These are phyloP conservation scores for Fusarium neocosmosporiellum DNA, from an alignment of 2,329 filamentous ascomycete species.

Conservation along the genomic window DNA sequence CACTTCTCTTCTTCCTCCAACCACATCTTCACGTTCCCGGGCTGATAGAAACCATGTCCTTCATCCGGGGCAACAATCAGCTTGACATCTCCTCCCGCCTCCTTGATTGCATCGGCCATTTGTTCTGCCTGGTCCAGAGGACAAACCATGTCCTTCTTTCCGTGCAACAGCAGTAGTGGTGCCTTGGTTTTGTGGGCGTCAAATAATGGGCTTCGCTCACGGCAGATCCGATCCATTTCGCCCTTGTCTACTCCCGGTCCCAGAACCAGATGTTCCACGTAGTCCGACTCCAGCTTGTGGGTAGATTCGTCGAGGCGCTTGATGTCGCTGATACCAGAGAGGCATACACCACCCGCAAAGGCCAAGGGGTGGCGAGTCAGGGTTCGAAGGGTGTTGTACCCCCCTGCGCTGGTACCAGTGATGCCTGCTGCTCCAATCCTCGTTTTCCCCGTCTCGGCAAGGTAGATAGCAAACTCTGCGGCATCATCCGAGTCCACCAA, in stretches of 20 bases:
- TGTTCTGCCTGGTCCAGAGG: slow-evolving; percentile 66
- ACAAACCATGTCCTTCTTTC: slow-evolving; percentile 66
- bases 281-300: slow-evolving; percentile 68
- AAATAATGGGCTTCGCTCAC: slow-evolving; percentile 60
- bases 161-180: slow-evolving; percentile 67
- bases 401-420: slow-evolving; percentile 63
- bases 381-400: slow-evolving; percentile 63
- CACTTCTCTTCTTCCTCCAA: slow-evolving; percentile 59
- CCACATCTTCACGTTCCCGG: slow-evolving; percentile 52
- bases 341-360: slow-evolving; percentile 62
- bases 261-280: slow-evolving; percentile 59
- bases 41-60: slow-evolving; percentile 61
- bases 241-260: slow-evolving; percentile 48
- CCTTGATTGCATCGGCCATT: slow-evolving; percentile 59
- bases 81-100: slow-evolving; percentile 56
- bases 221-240: slow-evolving; percentile 55
- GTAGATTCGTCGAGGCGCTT: slow-evolving; percentile 57
- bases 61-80: slow-evolving; percentile 61
- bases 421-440: slow-evolving; percentile 57
- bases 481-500: slow-evolving; percentile 63
- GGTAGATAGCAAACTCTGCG: slow-evolving; percentile 56
- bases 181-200: slow-evolving; percentile 60
- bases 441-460: slow-evolving; percentile 52
- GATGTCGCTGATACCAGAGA: slow-evolving; percentile 64
- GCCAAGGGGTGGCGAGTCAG: slow-evolving; percentile 57